Conservation (phyloP, 2,329 filamentous ascomycete species). For the Hypoxylon sp. region DNA sequence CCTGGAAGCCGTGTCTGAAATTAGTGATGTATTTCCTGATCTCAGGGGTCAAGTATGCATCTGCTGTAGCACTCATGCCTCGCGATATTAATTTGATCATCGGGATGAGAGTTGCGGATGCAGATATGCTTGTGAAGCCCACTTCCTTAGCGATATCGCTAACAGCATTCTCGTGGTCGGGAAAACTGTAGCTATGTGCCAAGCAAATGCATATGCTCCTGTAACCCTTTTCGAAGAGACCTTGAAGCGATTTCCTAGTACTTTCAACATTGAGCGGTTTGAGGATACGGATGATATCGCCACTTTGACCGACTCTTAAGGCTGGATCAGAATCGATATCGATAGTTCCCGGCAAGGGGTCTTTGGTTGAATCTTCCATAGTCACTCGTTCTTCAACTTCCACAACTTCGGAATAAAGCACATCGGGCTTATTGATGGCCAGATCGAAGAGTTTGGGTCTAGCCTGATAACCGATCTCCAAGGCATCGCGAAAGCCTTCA, state of each 20-base stretch:
- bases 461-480: constrained; percentile 43
- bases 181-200: constrained; percentile 77
- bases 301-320: constrained; percentile 30
- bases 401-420: constrained; percentile 40
- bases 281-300: constrained; percentile 36
- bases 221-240: constrained; percentile 27
- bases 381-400: constrained; percentile 44
- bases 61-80: constrained; percentile 37
- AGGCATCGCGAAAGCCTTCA: constrained; percentile 60
- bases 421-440: constrained; percentile 39
- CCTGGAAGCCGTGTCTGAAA: constrained; percentile 36
- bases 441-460: constrained; percentile 44
- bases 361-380: constrained; percentile 41
- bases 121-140: constrained; percentile 39
- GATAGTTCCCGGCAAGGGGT: constrained; percentile 14
- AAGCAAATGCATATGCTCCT: constrained; percentile 29
- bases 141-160: constrained; percentile 65
- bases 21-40: constrained; percentile 39
- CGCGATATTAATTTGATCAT: constrained; percentile 43
- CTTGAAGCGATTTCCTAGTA: constrained; percentile 21
- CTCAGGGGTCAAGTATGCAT: constrained; percentile 43
- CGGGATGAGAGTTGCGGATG: constrained; percentile 37
- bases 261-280: constrained; percentile 30
- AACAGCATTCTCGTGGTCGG: constrained; percentile 72
- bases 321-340: constrained; percentile 20